Percentiles rank a stretch among this genome's conserved stretches.
These are phyloP conservation scores for Leishmania guyanensis DNA, from an alignment of 208 protist species.

Conservation along the genomic window DNA sequence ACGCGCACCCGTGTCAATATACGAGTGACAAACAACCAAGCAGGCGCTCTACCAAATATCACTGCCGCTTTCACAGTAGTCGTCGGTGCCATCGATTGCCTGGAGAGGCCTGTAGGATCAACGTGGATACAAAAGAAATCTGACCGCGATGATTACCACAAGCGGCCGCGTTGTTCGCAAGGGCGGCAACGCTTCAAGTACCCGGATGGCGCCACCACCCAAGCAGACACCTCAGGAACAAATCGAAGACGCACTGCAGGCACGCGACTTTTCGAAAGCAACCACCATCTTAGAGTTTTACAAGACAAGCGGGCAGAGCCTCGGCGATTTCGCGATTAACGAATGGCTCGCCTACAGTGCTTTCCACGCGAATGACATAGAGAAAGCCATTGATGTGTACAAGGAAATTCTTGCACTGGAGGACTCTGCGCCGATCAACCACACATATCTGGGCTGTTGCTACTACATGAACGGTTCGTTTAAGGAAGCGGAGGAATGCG, in stretches of 20 bases:
- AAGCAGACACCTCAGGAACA: conserved; percentile 72
- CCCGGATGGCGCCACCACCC: conserved; percentile 31
- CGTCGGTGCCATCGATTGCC: neutral
- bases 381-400: conserved; percentile 92
- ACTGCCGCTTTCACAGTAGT: neutral
- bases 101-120: too few relatives aligned
- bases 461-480: conserved; percentile 86
- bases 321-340: conserved; percentile 81
- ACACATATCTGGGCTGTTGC: conserved; percentile 86
- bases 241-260: conserved; percentile 87
- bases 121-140: neutral
- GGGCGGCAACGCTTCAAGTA: conserved; percentile 30
- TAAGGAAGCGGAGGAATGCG: conserved; percentile 90
- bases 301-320: conserved; percentile 73
- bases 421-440: conserved; percentile 62
- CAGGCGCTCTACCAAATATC: neutral
- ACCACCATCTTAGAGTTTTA: conserved; percentile 91
- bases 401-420: conserved; percentile 80
- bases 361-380: conserved; percentile 95
- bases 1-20: neutral
- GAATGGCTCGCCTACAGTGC: conserved; percentile 94
- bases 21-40: neutral
- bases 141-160: conserved; percentile 56
- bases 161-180: conserved; percentile 78
- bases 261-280: conserved; percentile 89